These are phyloP conservation scores for Peronospora tabacina DNA, from an alignment of 352 stramenopile genomes.

Conservation along the genomic window DNA sequence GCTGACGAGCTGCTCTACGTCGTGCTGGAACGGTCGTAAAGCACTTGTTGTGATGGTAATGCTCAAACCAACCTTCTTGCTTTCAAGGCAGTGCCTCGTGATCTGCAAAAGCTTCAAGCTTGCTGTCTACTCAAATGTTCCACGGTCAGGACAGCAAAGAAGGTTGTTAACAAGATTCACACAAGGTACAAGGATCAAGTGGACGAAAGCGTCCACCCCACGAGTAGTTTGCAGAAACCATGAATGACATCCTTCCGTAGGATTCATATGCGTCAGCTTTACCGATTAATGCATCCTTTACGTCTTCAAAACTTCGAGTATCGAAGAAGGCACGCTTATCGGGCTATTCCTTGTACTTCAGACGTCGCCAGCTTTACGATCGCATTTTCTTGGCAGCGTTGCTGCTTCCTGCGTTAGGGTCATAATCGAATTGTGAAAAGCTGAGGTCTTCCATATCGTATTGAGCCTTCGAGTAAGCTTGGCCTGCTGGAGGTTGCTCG, in stretches of 20 bases:
- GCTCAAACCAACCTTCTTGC: slow-evolving; percentile 71
- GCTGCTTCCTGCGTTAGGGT: slow-evolving; percentile 31
- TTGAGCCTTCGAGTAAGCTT: slow-evolving; percentile 23
- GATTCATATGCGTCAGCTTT: slow-evolving; percentile 4
- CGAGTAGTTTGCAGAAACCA: slow-evolving; percentile 91
- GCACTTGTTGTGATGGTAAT: slow-evolving; percentile 77
- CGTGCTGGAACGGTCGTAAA: slow-evolving; percentile 53
- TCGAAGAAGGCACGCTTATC: not conserved
- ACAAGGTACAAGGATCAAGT: slow-evolving; percentile 90
- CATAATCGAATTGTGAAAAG: slow-evolving; percentile 80
- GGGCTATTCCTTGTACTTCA: not conserved
- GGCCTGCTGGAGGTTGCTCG: slow-evolving; percentile 8
- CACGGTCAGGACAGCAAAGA: slow-evolving; percentile 63
- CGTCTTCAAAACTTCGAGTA: slow-evolving; percentile 5
- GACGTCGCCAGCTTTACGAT: slow-evolving; percentile 7
- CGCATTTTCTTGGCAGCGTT: slow-evolving; percentile 39
- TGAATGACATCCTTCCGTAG: slow-evolving; percentile 80
- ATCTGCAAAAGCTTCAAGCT: slow-evolving; percentile 60
- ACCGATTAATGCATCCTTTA: slow-evolving; percentile 16
- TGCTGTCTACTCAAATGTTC: slow-evolving; percentile 51
- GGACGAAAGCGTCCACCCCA: slow-evolving; percentile 91
- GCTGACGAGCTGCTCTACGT: slow-evolving; percentile 43
- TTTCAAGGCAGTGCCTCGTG: slow-evolving; percentile 84
- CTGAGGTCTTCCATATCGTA: slow-evolving; percentile 78
- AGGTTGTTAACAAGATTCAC: slow-evolving; percentile 82